Conservation (phyloP, 805 yeast genomes). For the Blastobotrys muscicola region DNA sequence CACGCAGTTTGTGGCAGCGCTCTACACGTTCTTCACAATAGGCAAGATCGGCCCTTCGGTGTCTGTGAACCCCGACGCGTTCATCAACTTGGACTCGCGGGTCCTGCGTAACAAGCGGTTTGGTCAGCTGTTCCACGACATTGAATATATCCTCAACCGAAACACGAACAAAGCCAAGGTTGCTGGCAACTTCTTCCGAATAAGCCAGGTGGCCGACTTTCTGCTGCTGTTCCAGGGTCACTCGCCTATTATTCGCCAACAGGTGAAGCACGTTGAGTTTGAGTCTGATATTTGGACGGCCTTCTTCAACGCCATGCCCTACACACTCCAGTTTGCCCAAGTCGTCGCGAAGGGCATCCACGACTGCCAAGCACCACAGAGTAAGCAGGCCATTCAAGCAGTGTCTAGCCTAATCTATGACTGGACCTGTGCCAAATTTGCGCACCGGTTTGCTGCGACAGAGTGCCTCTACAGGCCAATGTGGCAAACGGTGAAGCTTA, state of each 20-base stretch:
- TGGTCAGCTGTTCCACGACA: conserved; percentile 70
- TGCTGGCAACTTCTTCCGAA: conserved; percentile 35
- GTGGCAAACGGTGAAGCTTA: conserved; percentile 3
- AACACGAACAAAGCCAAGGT: conserved; percentile 46
- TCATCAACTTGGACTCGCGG: conserved; percentile 27
- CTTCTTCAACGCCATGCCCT: conserved; percentile 59
- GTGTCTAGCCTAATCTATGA: conserved; percentile 18
- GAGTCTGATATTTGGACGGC: conserved; percentile 78
- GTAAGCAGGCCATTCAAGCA: conserved; percentile 12
- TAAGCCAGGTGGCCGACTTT: conserved; percentile 56
- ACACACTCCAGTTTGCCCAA: conserved; percentile 43
- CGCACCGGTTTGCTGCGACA: conserved; percentile 12
- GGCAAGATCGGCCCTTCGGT: conserved; percentile 40
- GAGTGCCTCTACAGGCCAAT: conserved; percentile 18
- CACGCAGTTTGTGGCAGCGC: conserved; percentile 49
- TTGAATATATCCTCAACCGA: conserved; percentile 67
- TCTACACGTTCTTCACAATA: conserved; percentile 52
- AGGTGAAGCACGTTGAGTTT: conserved; percentile 76
- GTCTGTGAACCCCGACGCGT: conserved; percentile 28
- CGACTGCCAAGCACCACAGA: conserved; percentile 12
- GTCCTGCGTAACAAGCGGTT: conserved; percentile 60
- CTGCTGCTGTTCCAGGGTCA: conserved; percentile 66
- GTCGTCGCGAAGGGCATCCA: conserved; percentile 27
- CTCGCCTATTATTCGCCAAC: conserved; percentile 66
- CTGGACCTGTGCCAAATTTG: conserved; percentile 22